Percentiles rank a stretch among this genome's conserved stretches.
These are phyloP conservation scores for Cyberlindnera lachancei DNA, from an alignment of 805 yeast genomes.

Conservation along the genomic window DNA sequence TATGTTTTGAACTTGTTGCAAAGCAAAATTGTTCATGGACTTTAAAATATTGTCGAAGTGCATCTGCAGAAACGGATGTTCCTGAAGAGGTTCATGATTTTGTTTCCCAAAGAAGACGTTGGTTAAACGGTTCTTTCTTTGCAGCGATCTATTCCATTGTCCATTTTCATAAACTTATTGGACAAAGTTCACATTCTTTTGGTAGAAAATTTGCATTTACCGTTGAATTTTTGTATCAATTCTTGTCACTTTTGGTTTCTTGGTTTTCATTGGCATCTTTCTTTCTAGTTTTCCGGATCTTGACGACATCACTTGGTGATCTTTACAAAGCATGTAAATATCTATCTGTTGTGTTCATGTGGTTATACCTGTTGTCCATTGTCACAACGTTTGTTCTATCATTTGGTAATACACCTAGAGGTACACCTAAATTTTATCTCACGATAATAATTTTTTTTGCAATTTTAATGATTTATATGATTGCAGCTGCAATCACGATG, in stretches of 20 bases:
- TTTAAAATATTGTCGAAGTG: conserved; percentile 77
- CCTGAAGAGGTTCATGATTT: conserved; percentile 84
- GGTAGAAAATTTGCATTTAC: conserved; percentile 63
- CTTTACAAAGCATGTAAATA: conserved; percentile 68
- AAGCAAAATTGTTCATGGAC: conserved; percentile 68
- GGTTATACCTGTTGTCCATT: conserved; percentile 77
- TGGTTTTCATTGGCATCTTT: conserved; percentile 93
- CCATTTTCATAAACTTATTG: conserved; percentile 72
- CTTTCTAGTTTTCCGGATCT: conserved; percentile 81
- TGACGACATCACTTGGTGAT: conserved; percentile 72
- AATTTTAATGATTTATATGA: conserved; percentile 78
- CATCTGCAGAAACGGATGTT: conserved; percentile 92
- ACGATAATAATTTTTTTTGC: conserved; percentile 78
- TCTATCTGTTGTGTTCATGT: conserved; percentile 69
- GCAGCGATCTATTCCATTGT: conserved; percentile 84
- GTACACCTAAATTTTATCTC: conserved; percentile 73
- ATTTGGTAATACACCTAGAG: conserved; percentile 91
- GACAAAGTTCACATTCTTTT: conserved; percentile 58
- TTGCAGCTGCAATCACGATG: conserved; percentile 79
- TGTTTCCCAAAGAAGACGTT: conserved; percentile 86
- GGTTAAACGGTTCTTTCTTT: conserved; percentile 95
- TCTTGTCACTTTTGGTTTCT: conserved; percentile 66
- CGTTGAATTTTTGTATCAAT: conserved; percentile 74
- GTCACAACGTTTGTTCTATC: conserved; percentile 83
- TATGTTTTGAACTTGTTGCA: conserved; percentile 94